Evolutionary conservation across 345 rosid species (phyloP), one percentile per base, ranked within the genome.

Genomic region (Eucalyptus microcorys): DNA sequence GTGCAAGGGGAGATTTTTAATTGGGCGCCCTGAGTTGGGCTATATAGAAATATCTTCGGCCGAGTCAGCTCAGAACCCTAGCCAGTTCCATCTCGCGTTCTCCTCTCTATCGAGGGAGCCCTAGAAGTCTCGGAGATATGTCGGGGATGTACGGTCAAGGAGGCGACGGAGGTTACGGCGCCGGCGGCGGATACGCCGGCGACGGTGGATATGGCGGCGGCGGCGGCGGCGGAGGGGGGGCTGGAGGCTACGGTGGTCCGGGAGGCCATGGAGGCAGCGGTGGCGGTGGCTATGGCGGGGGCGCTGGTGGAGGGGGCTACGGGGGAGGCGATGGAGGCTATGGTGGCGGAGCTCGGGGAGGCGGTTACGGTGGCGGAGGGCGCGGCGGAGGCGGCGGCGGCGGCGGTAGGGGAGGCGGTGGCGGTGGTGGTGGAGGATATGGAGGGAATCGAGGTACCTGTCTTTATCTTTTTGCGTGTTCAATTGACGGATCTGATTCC

Each of bases 111-210:
- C 83, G 6, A 9, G 13, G 50, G 89, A 88, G 90, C 93, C 91
- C 91, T 91, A 91, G 92, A 88, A 64, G 30, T 43, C 81, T 32
- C 17, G 68, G 8, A 66, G 88, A 86, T 87, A 95, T 97, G 98
- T 94, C 99, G 87, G 98, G 98, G 83, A 88, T 91, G 96, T 95
- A 97, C 92, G 96, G 95, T 87, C 97, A 96, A 90, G 96, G 95
- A 88, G 87, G 95, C 91, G 87, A 61, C 81, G 90, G 90, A 26
- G 87, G 86, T n/a, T 71, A 61, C 10, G 47, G 87, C 40, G 89
- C 59, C 32, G 52, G 87, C 32, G 52, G 86, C 27, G 89, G 88
- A 27, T 87, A 76, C 52, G 92, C 91, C 11, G 90, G 94, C 42
- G 89, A 87, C 6, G 90, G 89, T 10, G 89, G 91, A 7, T 87